phyloP scores from a whole-genome alignment of 2,329 filamentous ascomycete species.

The Polychaeton citri region DNA sequence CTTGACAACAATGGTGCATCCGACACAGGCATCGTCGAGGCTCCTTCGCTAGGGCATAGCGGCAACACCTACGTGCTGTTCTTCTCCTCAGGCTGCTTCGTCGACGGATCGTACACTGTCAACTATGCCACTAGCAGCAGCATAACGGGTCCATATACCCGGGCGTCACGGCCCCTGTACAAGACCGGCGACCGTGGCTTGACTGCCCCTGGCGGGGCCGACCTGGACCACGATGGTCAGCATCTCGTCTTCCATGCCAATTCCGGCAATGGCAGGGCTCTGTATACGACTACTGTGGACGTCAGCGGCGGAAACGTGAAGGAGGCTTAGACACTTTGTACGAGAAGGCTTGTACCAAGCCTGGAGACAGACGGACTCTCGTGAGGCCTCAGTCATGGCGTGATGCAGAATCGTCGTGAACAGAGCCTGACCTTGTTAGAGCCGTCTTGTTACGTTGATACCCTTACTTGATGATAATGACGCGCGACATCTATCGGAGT shows the following conservation, averaged over 20 bases:
- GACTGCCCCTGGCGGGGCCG: conserved; percentile 18
- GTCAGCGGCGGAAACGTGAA: conserved; percentile 10
- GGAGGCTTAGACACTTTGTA: no score
- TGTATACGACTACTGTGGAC: conserved; percentile 11
- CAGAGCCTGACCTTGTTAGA: no score
- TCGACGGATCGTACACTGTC: conserved; percentile 13
- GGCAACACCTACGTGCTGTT: conserved; percentile 16
- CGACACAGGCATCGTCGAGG: conserved; percentile 21
- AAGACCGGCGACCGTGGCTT: conserved; percentile 15
- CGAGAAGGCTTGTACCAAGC: no score
- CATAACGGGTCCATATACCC: conserved; percentile 13
- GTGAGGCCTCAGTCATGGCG: no score
- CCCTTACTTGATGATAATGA: no score
- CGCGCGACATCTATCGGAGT: no score
- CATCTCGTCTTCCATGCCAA: conserved; percentile 22
- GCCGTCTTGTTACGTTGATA: no score
- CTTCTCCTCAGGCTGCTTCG: conserved; percentile 16
- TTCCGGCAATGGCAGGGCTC: conserved; percentile 8
- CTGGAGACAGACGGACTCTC: no score
- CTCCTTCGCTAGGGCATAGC: conserved; percentile 16
- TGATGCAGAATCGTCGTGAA: no score
- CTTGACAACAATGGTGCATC: conserved; percentile 16
- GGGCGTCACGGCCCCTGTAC: conserved; percentile 11
- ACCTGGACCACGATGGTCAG: conserved; percentile 14
- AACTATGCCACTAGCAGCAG: conserved; percentile 14